A percentile compares a stretch with the other conserved stretches of the same genome.
Conservation (phyloP, 495 filamentous ascomycete genomes). For the Hyaloscypha variabilis region DNA sequence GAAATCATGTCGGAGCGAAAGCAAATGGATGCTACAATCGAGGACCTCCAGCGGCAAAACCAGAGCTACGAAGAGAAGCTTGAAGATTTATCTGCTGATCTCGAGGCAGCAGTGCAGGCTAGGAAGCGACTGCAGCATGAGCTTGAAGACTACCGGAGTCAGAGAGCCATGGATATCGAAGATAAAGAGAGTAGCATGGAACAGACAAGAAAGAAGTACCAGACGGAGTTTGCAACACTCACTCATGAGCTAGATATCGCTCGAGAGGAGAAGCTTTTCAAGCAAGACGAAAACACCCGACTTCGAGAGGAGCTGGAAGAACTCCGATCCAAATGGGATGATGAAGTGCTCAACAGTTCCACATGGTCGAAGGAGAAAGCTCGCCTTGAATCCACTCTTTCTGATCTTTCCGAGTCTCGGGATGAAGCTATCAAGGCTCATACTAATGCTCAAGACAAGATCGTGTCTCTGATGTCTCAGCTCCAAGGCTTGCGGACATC, state of each 20-base stretch:
- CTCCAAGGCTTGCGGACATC: conserved; percentile 81
- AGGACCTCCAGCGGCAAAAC: conserved; percentile 87
- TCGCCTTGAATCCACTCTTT: conserved; percentile 85
- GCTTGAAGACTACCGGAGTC: conserved; percentile 94
- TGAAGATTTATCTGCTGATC: conserved; percentile 89
- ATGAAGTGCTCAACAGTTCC: conserved; percentile 95
- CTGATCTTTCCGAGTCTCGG: conserved; percentile 84
- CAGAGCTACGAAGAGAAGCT: conserved; percentile 89
- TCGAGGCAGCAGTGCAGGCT: conserved; percentile 82
- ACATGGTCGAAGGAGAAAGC: conserved; percentile 99
- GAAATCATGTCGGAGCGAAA: conserved; percentile 91
- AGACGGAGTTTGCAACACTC: conserved; percentile 84
- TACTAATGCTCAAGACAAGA: conserved; percentile 90
- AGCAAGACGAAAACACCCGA: conserved; percentile 66
- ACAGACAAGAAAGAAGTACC: conserved; percentile 97
- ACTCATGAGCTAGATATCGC: conserved; percentile 93
- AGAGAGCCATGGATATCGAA: conserved; percentile 93
- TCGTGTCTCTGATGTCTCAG: conserved; percentile 89
- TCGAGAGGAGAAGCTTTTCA: conserved; percentile 74
- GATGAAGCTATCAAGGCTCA: conserved; percentile 93
- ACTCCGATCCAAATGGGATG: conserved; percentile 95
- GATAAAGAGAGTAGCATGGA: conserved; percentile 97
- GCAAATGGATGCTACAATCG: conserved; percentile 83
- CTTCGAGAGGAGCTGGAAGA: conserved; percentile 94
- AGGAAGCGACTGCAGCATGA: conserved; percentile 97